phyloP scores from a whole-genome alignment of 768 basidiomycete species.

The Leucosporidium yakuticum region DNA sequence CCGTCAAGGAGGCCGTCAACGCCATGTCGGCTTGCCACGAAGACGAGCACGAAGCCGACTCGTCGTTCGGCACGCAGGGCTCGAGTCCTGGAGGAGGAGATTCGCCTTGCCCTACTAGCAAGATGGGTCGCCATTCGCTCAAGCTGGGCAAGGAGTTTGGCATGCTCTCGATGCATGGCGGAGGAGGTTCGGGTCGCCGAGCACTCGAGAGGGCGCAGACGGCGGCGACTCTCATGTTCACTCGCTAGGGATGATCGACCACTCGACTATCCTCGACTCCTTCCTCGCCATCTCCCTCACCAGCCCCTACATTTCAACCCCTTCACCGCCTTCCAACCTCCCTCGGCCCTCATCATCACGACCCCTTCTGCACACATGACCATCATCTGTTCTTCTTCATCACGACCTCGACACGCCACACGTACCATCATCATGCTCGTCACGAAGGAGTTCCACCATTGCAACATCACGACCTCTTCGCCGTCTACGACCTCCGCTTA shows the following conservation, averaged over 20 bases:
- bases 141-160: conserved; percentile 11
- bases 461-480: no score
- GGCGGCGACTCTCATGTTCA: conserved; percentile 6
- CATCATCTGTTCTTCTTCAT: no score
- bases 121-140: conserved; percentile 18
- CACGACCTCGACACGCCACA: no score
- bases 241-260: conserved; percentile 1
- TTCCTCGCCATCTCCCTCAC: no score
- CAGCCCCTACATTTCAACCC: no score
- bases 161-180: not conserved
- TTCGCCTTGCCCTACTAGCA: conserved; percentile 29
- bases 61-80: conserved; percentile 31
- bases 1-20: not conserved
- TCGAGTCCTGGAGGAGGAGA: conserved; percentile 23
- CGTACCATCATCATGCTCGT: no score
- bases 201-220: conserved; percentile 7
- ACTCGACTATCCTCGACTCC: not conserved
- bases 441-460: no score
- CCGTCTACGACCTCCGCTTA: no score
- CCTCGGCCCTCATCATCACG: no score
- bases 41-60: conserved; percentile 32
- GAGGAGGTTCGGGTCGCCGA: not conserved
- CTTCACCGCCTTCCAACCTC: no score
- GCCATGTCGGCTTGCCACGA: conserved; percentile 22
- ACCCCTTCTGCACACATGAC: no score